Base-by-base conservation (phyloP, 495 filamentous ascomycete species). In the Cudoniella acicularis region DNA sequence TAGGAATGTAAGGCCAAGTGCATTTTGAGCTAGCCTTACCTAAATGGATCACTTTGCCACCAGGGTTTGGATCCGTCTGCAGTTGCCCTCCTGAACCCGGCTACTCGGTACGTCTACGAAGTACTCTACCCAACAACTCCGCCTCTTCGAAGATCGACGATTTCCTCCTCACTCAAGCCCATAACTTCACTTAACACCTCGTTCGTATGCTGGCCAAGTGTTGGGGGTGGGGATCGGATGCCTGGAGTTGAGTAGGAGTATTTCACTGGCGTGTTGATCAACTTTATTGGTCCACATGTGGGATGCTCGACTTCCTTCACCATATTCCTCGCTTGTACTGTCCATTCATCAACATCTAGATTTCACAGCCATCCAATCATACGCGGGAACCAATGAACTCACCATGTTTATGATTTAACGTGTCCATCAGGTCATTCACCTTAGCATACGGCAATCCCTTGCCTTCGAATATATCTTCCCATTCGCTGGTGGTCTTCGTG, bases 401-500 rank as follows among this genome's bases (percentile, higher is more conserved):
- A 3, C 92, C 92, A 68, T 98, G 93, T 49, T 86, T 80, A 70
- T 96, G 92, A 30, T 87, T 85, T 30, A 98, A 73, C 1, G 92
- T 88, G 9, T 76, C 78, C 69, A 92, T 83, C 10, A 98, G 85
- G 64, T 96, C 92, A 66, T 96, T 98, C 52, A 98, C 86, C 0
- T 93, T 88, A 1, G 92, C 90, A 75, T 97, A 97, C 13, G 93
- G 93, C 87, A 97, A 87, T 24, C 93, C 92, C 57, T 85, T 87
- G 17, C 88, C 89, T 62, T 97, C 90, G 22, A 98, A 83, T n/a
- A 92, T 76, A 0, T 88, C 79, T n/a, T 96, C 72, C 93, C 93
- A 98, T 64, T 96, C 87, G 58, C 83, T 75, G 1, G 92, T 96
- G 6, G 89, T 94, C 75, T 87, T 91, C 63, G 83, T 82, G 30